These are phyloP conservation scores for Pseudevernia furfuracea DNA, from an alignment of 495 filamentous ascomycete genomes.

Conservation along the genomic window DNA sequence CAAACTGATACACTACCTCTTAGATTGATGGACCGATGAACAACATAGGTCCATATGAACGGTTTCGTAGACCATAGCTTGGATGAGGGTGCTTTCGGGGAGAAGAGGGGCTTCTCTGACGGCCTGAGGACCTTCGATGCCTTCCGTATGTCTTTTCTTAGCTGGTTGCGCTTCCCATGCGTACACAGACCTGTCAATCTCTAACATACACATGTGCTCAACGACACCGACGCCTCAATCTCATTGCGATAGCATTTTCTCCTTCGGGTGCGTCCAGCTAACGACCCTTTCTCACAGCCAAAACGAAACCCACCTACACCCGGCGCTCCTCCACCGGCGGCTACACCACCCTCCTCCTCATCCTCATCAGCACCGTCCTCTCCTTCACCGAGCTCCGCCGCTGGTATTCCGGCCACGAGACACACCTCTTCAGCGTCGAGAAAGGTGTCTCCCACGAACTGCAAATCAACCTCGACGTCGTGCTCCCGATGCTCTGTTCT, in stretches of 20 bases:
- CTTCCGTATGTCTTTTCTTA: constrained; percentile 61
- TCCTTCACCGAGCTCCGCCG: constrained; percentile 66
- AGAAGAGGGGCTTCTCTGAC: constrained; percentile 52
- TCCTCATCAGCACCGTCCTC: constrained; percentile 62
- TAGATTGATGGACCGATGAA: constrained; percentile 24
- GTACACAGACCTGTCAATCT: not conserved
- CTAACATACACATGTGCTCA: not conserved
- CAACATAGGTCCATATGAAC: constrained; percentile 47
- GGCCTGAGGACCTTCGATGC: constrained; percentile 85
- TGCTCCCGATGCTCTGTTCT: constrained; percentile 82
- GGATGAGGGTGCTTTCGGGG: constrained; percentile 71
- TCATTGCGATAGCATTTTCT: not conserved
- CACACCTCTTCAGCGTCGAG: constrained; percentile 88
- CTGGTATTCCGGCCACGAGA: constrained; percentile 77
- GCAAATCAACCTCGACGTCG: constrained; percentile 92
- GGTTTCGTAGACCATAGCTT: constrained; percentile 63
- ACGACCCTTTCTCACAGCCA: constrained; percentile 50
- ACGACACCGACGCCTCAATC: not conserved
- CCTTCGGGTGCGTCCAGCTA: constrained; percentile 22
- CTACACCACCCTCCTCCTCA: constrained; percentile 83
- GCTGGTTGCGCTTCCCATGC: not conserved
- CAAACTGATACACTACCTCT: not conserved
- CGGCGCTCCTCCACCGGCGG: constrained; percentile 74
- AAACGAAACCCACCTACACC: constrained; percentile 90
- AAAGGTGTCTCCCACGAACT: constrained; percentile 80